Base-by-base conservation (phyloP, 148 eudicot species). In the Nepenthes mirabilis region DNA sequence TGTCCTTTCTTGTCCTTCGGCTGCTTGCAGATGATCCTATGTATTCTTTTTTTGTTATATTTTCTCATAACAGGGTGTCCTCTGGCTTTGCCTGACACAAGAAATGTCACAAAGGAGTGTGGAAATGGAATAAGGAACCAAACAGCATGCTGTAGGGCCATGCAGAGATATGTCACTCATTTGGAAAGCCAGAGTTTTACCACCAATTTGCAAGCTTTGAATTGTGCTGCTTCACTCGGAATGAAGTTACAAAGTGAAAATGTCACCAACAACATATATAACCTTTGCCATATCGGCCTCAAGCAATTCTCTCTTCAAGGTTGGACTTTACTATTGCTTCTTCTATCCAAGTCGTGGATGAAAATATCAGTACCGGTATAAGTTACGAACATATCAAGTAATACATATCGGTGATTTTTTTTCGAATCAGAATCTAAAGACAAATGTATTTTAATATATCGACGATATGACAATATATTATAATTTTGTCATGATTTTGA, bases 271-370 rank as follows among this genome's bases (percentile, higher is more conserved):
- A 79, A 93, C 70, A 73, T 93, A 6, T 93, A 83, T 70, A 67
- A 70, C 33, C 83, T 83, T n/a, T 93, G 98, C 65, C 94, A 64
- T 61, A 80, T 93, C 49, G 86, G 88, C 73, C 96, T 93, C 66
- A 88, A 88, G 81, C 88, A 93, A 59, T 93, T 93, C 63, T 93
- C 98, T 37, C 82, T 88, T 63, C 95, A 93, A 88, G 98, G 98
- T 93, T 64, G 36, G 68, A 70, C 60, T 58, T 60, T 23, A 23
- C 23, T 47, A 14, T 49, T n/a, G 14, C n/a, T 49, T 49, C 11
- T 49, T 12, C 14, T 49, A 2, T 2, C 11, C 52, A n/a, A 10
- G 11, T 23, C 23, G 23, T 23, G 23, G 23, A 23, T 23, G 23
- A 23, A 23, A 23, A 23, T 23, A 23, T 23, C 23, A 23, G 23